Conservation (phyloP, 2,329 filamentous ascomycete genomes). For the Aspergillus unguis region DNA sequence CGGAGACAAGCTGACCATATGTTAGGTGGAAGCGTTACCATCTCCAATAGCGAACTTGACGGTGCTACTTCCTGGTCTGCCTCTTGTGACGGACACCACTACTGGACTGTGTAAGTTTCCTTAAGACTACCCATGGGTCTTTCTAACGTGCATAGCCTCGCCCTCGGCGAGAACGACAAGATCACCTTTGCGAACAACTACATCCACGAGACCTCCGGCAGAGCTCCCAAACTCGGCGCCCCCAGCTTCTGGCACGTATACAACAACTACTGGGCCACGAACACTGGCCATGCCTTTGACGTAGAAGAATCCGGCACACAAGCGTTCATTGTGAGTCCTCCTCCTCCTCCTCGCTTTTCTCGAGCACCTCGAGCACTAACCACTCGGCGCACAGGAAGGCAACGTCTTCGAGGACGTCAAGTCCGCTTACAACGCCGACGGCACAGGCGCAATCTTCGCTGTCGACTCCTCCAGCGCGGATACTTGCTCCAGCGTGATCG, state of each 20-base stretch:
- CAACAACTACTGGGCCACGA: conserved; percentile 39
- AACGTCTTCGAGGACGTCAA: conserved; percentile 46
- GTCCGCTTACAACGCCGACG: conserved; percentile 32
- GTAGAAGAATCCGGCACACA: conserved; percentile 19
- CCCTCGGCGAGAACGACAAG: conserved; percentile 53
- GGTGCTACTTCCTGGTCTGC: conserved; percentile 54
- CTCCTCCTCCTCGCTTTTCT: no score
- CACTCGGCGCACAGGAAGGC: conserved; percentile 31
- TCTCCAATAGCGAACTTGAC: conserved; percentile 60
- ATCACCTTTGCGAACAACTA: conserved; percentile 60
- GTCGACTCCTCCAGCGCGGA: conserved; percentile 18
- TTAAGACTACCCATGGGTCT: no score
- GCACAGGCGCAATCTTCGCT: conserved; percentile 28
- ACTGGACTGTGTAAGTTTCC: conserved; percentile 49
- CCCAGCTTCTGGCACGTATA: conserved; percentile 55
- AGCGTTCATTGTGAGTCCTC: conserved; percentile 27
- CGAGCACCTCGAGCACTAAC: no score
- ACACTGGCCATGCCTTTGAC: conserved; percentile 47
- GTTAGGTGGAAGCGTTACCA: conserved; percentile 11
- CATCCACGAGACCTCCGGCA: conserved; percentile 56
- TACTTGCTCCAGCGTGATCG: conserved; percentile 25
- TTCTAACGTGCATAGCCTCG: conserved; percentile 35
- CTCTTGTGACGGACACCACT: conserved; percentile 56
- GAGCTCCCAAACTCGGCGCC: conserved; percentile 54
- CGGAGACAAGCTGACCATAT: no score